phyloP scores from a whole-genome alignment of 768 basidiomycete genomes.

The Podaxis sp. region DNA sequence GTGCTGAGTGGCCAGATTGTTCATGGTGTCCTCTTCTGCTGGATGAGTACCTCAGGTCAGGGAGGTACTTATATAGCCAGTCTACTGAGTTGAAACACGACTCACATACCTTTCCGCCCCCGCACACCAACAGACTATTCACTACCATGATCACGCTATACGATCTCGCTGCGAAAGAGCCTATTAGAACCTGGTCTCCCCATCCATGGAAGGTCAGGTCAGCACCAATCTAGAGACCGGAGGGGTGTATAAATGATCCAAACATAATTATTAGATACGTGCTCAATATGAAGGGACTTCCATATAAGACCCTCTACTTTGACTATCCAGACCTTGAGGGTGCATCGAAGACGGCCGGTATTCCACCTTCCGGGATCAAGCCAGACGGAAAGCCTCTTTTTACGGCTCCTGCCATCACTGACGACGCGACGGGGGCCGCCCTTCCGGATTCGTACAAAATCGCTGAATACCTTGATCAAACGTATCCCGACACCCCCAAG shows the following conservation, averaged over 20 bases:
- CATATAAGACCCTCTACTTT: slow-evolving; percentile 9
- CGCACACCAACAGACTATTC: background rate
- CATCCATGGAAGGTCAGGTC: slow-evolving; percentile 11
- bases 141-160: slow-evolving; percentile 16
- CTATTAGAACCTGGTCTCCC: background rate
- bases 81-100: background rate
- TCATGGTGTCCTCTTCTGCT: too few relatives aligned
- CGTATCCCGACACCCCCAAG: slow-evolving; percentile 32
- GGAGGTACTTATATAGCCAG: background rate
- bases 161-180: slow-evolving; percentile 6
- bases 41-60: too few relatives aligned
- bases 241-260: background rate
- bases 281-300: slow-evolving; percentile 14
- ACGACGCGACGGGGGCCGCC: slow-evolving; percentile 33
- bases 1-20: too few relatives aligned
- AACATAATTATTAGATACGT: background rate
- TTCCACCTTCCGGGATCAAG: background rate
- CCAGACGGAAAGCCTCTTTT: slow-evolving; percentile 5
- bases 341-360: background rate
- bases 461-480: slow-evolving; percentile 43
- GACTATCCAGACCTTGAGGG: slow-evolving; percentile 10
- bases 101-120: background rate
- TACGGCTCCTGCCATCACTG: slow-evolving; percentile 22
- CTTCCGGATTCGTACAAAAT: slow-evolving; percentile 41
- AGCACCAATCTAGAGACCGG: background rate